These are phyloP conservation scores for Lachancea fermentati DNA, from an alignment of 805 yeast genomes.

Conservation along the genomic window DNA sequence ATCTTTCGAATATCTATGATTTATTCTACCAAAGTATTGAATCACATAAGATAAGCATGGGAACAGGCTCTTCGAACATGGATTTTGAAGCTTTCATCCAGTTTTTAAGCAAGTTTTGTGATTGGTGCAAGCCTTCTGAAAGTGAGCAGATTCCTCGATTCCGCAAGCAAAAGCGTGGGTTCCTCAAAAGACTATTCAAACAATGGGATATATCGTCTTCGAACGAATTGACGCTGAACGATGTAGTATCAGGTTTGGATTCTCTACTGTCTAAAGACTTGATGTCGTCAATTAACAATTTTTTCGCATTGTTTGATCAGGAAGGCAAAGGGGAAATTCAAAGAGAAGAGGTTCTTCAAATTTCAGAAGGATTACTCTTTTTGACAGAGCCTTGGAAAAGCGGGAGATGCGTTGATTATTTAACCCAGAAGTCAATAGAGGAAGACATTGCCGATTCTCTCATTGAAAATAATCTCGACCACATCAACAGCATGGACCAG, in stretches of 20 bases:
- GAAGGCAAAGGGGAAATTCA: constrained; percentile 56
- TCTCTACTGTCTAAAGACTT: constrained; percentile 64
- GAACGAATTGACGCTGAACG: constrained; percentile 58
- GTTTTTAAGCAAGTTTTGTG: constrained; percentile 75
- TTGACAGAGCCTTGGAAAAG: constrained; percentile 85
- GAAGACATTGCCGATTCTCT: constrained; percentile 62
- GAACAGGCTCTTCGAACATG: constrained; percentile 58
- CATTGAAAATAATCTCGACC: constrained; percentile 29
- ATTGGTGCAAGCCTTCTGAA: constrained; percentile 54
- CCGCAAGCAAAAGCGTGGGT: constrained; percentile 36
- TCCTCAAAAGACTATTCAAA: constrained; percentile 57
- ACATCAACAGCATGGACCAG: constrained; percentile 33
- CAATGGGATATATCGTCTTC: constrained; percentile 60
- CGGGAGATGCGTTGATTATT: constrained; percentile 55
- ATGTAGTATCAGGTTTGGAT: constrained; percentile 70
- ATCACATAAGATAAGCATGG: constrained; percentile 53
- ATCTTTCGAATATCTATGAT: constrained; percentile 74
- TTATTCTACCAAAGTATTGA: constrained; percentile 73
- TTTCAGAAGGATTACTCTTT: constrained; percentile 81
- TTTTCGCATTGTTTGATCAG: constrained; percentile 69
- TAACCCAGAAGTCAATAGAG: constrained; percentile 60
- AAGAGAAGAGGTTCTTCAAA: constrained; percentile 71
- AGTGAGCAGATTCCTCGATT: constrained; percentile 32
- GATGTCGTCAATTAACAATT: constrained; percentile 71
- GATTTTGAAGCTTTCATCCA: constrained; percentile 61